These are phyloP conservation scores for Solanum chacoense DNA, from an alignment of 305 asterid species.

Conservation along the genomic window DNA sequence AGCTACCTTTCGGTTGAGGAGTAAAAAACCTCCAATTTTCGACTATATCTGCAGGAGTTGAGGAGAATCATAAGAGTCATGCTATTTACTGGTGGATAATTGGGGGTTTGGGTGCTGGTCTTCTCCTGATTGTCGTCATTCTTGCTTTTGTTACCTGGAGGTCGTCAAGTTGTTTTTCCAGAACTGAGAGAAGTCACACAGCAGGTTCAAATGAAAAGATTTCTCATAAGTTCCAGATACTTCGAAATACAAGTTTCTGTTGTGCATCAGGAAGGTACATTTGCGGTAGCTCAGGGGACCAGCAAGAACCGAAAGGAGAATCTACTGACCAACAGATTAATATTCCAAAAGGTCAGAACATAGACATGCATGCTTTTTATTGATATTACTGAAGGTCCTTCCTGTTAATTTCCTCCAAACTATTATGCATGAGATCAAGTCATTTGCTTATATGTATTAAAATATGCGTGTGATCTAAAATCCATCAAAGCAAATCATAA, in stretches of 20 bases:
- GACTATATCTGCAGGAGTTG: conserved; percentile 28
- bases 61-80: conserved; percentile 41
- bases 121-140: conserved; percentile 37
- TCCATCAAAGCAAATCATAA: background rate
- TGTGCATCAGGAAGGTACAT: conserved; percentile 67
- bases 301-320: conserved; percentile 45
- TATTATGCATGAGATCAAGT: background rate
- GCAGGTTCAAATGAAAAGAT: conserved; percentile 42
- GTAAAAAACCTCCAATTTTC: background rate
- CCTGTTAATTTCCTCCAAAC: background rate
- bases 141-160: conserved; percentile 47
- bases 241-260: conserved; percentile 69
- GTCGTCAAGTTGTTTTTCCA: conserved; percentile 39
- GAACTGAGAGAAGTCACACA: conserved; percentile 26
- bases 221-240: conserved; percentile 69
- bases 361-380: background rate
- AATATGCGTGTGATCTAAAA: background rate
- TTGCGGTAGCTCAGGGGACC: conserved; percentile 45
- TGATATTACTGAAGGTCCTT: background rate
- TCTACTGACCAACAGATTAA: conserved; percentile 65
- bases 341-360: conserved; percentile 62
- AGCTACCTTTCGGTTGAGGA: background rate
- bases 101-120: conserved; percentile 69
- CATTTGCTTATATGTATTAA: background rate
- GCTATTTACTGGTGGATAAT: conserved; percentile 79